These are phyloP conservation scores for Oryza longistaminata DNA, from an alignment of 176 grass and related monocot species.

Conservation along the genomic window DNA sequence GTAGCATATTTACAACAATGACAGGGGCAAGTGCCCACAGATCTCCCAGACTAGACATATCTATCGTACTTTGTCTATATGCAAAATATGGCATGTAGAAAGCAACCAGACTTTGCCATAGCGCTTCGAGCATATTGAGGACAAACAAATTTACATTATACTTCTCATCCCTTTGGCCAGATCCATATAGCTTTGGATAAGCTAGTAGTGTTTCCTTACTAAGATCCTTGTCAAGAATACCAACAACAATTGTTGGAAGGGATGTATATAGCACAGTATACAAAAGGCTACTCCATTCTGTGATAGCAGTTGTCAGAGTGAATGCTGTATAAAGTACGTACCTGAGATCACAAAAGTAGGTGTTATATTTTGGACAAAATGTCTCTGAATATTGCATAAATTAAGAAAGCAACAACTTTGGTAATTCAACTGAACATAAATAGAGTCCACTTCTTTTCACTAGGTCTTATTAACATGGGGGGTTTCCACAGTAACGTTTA, in stretches of 20 bases:
- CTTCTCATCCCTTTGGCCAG: constrained; percentile 70
- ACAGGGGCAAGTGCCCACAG: constrained; percentile 84
- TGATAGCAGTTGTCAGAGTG: constrained; percentile 78
- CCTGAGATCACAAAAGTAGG: constrained; percentile 51
- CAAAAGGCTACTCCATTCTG: constrained; percentile 76
- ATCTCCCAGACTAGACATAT: constrained; percentile 75
- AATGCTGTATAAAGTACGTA: constrained; percentile 80
- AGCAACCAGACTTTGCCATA: constrained; percentile 84
- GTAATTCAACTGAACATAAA: constrained; percentile 19
- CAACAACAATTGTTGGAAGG: constrained; percentile 79
- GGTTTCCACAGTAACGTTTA: neutral
- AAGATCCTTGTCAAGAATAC: constrained; percentile 85
- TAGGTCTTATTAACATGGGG: neutral
- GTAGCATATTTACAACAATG: constrained; percentile 74
- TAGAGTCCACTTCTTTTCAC: neutral
- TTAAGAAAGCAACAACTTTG: neutral
- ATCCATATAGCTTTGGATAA: constrained; percentile 80
- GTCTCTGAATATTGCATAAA: constrained; percentile 7
- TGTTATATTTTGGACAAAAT: constrained; percentile 9
- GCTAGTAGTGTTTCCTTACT: constrained; percentile 60
- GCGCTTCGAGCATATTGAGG: constrained; percentile 66
- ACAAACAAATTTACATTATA: constrained; percentile 84
- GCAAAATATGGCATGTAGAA: constrained; percentile 85
- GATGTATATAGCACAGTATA: constrained; percentile 90
- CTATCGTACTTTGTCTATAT: constrained; percentile 70